Conservation (phyloP, 208 protist genomes). For the Sergeia podlipaevii region DNA sequence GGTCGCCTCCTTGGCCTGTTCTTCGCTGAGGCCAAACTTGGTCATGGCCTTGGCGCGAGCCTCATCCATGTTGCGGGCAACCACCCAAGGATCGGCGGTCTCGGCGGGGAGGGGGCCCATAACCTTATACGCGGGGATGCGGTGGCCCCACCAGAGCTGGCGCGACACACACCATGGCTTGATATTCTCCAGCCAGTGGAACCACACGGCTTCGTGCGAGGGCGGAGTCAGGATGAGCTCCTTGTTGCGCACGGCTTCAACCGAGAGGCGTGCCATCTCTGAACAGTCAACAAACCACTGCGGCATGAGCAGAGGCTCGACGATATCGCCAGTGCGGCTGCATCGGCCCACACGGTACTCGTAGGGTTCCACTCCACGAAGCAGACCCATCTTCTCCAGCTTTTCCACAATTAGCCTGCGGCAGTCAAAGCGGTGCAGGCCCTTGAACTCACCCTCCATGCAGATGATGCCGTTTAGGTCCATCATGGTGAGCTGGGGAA, state of each 20-base stretch:
- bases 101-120: slow-evolving; percentile 17
- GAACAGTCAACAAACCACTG: slow-evolving; percentile 99
- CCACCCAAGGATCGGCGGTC: slow-evolving; percentile 91
- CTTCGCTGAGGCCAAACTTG: slow-evolving; percentile 81
- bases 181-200: slow-evolving; percentile 96
- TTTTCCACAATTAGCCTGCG: slow-evolving; percentile 88
- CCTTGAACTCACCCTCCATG: slow-evolving; percentile 91
- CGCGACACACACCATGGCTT: slow-evolving; percentile 98
- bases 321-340: slow-evolving; percentile 97
- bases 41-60: slow-evolving; percentile 82
- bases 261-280: slow-evolving; percentile 78
- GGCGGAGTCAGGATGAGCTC: slow-evolving; percentile 94
- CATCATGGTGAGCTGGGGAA: slow-evolving; percentile 95
- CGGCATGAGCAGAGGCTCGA: slow-evolving; percentile 98
- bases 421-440: slow-evolving; percentile 97
- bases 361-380: slow-evolving; percentile 90
- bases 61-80: slow-evolving; percentile 92
- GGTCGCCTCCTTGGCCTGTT: slow-evolving; percentile 39
- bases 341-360: slow-evolving; percentile 96
- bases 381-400: slow-evolving; percentile 89
- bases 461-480: slow-evolving; percentile 95
- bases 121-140: slow-evolving; percentile 98
- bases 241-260: slow-evolving; percentile 85
- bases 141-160: slow-evolving; percentile 99
- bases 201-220: slow-evolving; percentile 93